Conservation (phyloP, 768 basidiomycete genomes). For the Hydnum rufescens region DNA sequence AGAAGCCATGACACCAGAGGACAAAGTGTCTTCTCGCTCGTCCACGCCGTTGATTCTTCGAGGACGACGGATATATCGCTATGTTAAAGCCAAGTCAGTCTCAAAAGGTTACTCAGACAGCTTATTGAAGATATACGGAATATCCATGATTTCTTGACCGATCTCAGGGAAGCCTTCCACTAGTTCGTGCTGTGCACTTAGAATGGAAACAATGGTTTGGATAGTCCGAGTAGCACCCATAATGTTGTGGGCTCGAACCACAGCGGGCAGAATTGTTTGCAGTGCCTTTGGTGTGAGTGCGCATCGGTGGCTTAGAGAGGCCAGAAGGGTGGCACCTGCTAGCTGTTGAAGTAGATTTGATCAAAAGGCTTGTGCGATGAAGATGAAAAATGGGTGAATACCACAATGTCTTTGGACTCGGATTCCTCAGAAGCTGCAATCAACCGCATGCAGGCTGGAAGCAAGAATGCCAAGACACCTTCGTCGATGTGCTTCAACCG, state of each 20-base stretch:
- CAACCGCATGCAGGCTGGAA: constrained; percentile 21
- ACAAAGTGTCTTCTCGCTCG: neutral
- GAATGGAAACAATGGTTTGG: constrained; percentile 44
- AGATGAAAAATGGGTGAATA: neutral
- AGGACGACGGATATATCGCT: neutral
- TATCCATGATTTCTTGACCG: neutral
- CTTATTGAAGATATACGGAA: neutral
- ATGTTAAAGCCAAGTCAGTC: neutral
- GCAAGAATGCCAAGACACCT: constrained; percentile 39
- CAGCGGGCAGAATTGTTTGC: constrained; percentile 33
- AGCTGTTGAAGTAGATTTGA: constrained; percentile 33
- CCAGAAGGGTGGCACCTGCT: constrained; percentile 52
- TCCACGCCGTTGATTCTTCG: neutral
- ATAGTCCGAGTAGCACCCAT: constrained; percentile 19
- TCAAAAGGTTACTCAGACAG: neutral
- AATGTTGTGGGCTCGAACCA: constrained; percentile 24
- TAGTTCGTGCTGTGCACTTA: constrained; percentile 38
- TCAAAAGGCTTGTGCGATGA: constrained; percentile 1
- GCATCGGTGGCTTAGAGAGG: constrained; percentile 47
- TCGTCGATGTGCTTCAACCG: constrained; percentile 38
- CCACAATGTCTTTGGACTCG: neutral
- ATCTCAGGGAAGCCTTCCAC: neutral
- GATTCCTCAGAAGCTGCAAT: neutral
- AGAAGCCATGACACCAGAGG: neutral
- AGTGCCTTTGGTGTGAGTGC: constrained; percentile 38